These are phyloP conservation scores for Macrophomina pseudophaseolina DNA, from an alignment of 2,329 filamentous ascomycete species.

Conservation along the genomic window DNA sequence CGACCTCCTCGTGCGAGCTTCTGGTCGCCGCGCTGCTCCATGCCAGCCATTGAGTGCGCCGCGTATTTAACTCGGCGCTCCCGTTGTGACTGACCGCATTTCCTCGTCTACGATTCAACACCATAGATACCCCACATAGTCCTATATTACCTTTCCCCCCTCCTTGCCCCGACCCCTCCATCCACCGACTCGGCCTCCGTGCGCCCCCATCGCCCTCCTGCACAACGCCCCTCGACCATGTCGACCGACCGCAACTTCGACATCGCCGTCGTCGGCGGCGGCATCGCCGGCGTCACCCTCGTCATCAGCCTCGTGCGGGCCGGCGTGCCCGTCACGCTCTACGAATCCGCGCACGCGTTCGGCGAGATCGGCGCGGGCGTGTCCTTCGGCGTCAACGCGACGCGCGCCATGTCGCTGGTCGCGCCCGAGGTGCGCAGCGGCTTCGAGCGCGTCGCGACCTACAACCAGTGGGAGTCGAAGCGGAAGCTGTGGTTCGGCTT, in stretches of 20 bases:
- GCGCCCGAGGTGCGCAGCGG: slow-evolving; percentile 51
- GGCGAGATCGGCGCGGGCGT: slow-evolving; percentile 65
- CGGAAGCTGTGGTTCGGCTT: slow-evolving; percentile 50
- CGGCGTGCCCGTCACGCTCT: slow-evolving; percentile 56
- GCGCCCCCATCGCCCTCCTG: not conserved
- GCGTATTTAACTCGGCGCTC: not conserved
- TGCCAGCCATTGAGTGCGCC: not conserved
- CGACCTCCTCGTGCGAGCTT: slow-evolving; percentile 11
- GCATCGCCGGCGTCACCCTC: slow-evolving; percentile 62
- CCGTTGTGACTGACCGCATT: not conserved
- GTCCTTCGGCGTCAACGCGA: slow-evolving; percentile 61
- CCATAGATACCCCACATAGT: slow-evolving; percentile 4
- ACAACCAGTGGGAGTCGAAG: slow-evolving; percentile 45
- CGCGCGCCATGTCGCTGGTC: slow-evolving; percentile 60
- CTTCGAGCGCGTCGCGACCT: slow-evolving; percentile 50
- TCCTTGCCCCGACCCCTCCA: not conserved
- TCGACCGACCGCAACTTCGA: slow-evolving; percentile 39
- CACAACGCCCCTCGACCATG: not conserved
- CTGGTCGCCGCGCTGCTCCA: not conserved
- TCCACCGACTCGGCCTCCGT: not conserved
- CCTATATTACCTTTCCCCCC: not conserved
- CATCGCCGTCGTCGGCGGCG: slow-evolving; percentile 64
- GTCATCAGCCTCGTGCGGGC: slow-evolving; percentile 58
- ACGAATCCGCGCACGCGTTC: slow-evolving; percentile 61
- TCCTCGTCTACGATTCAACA: not conserved